These are phyloP conservation scores for Penicillium turbatum DNA, from an alignment of 495 filamentous ascomycete species.

Conservation along the genomic window DNA sequence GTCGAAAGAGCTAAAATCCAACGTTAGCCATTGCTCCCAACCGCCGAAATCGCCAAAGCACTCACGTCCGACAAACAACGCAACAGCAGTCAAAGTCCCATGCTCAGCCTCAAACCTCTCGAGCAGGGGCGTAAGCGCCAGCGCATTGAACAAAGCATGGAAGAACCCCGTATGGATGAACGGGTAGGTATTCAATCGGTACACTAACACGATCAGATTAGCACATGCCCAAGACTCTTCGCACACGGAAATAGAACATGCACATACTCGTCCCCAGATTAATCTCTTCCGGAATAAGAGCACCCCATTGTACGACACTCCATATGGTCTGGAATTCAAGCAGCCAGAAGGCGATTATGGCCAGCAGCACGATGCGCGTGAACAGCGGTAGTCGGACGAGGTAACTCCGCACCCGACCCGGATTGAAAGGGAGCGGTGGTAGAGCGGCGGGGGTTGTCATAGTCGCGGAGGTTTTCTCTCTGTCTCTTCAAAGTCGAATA, in stretches of 20 bases:
- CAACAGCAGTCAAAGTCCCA: slow-evolving; percentile 79
- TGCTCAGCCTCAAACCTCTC: slow-evolving; percentile 93
- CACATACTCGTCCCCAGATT: slow-evolving; percentile 68
- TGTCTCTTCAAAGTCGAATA: not conserved
- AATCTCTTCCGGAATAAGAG: slow-evolving; percentile 72
- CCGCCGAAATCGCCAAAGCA: slow-evolving; percentile 16
- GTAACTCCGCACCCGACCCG: slow-evolving; percentile 58
- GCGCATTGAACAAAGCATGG: slow-evolving; percentile 71
- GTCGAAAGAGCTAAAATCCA: slow-evolving; percentile 63
- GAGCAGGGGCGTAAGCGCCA: slow-evolving; percentile 76
- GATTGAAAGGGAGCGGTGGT: slow-evolving; percentile 47
- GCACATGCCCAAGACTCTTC: not conserved
- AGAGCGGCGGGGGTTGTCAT: slow-evolving; percentile 42
- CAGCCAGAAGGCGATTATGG: slow-evolving; percentile 65
- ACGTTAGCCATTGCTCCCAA: slow-evolving; percentile 13
- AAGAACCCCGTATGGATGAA: slow-evolving; percentile 78
- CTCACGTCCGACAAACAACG: slow-evolving; percentile 87
- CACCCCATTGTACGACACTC: slow-evolving; percentile 68
- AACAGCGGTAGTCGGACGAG: slow-evolving; percentile 81
- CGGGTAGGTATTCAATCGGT: slow-evolving; percentile 89
- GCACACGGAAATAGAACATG: not conserved
- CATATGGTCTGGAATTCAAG: slow-evolving; percentile 60
- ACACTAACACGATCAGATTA: slow-evolving; percentile 56
- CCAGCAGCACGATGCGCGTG: slow-evolving; percentile 68
- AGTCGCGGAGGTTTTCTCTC: slow-evolving; percentile 1